phyloP scores from a whole-genome alignment of 106 monocot species.

The Allium sativum region DNA sequence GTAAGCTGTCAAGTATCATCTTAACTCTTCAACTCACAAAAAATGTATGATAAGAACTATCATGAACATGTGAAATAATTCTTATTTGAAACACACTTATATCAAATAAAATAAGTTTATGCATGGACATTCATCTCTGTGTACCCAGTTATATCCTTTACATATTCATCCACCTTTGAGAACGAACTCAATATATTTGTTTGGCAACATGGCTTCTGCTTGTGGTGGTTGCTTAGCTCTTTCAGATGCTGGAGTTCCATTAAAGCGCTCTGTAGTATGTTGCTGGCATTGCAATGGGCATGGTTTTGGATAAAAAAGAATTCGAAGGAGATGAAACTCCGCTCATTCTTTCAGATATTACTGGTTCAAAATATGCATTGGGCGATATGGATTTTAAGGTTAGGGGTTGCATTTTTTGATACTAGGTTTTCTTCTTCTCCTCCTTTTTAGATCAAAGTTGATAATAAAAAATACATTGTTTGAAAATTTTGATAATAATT shows the following conservation, averaged over 20 bases:
- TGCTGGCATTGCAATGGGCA: conserved; percentile 97
- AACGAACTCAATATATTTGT: conserved; percentile 1
- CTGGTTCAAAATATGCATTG: conserved; percentile 94
- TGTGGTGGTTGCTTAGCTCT: conserved; percentile 97
- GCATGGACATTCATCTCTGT: no score
- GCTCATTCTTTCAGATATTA: conserved; percentile 90
- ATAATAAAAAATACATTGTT: neutral
- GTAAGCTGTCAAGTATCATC: no score
- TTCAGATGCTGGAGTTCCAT: conserved; percentile 90
- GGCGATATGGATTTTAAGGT: conserved; percentile 99
- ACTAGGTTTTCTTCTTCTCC: neutral
- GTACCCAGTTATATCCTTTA: no score
- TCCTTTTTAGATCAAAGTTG: neutral
- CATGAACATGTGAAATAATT: no score
- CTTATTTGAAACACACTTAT: no score
- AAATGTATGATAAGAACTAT: no score
- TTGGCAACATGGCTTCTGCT: conserved; percentile 90
- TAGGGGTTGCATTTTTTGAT: neutral
- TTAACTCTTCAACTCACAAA: no score
- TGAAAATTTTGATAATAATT: neutral
- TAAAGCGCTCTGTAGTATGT: conserved; percentile 71
- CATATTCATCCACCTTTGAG: neutral
- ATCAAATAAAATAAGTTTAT: no score
- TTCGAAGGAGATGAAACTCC: conserved; percentile 94
- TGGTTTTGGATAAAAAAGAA: conserved; percentile 91